Conservation (phyloP, 306 rosid species). For the Ormosia semicastrata region DNA sequence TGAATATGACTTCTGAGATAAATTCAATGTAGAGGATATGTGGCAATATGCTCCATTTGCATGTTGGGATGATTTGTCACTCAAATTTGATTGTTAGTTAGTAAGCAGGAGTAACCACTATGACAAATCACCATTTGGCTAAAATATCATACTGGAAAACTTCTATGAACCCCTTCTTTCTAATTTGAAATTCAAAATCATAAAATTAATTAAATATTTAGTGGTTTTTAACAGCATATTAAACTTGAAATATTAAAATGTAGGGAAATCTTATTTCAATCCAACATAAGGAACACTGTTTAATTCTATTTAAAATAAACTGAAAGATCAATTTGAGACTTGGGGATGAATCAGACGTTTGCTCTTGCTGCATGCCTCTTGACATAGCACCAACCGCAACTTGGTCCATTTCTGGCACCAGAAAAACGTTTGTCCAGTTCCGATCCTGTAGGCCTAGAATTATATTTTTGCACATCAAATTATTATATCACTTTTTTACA, state of each 20-base stretch:
- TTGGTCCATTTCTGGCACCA: not conserved
- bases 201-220: not conserved
- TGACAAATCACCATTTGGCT: not conserved
- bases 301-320: not conserved
- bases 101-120: slow-evolving; percentile 14
- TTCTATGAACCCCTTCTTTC: not conserved
- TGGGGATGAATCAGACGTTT: not conserved
- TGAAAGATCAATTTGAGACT: not conserved
- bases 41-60: not conserved
- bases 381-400: slow-evolving; percentile 5
- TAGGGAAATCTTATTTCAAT: not conserved
- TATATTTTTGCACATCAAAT: too few relatives aligned
- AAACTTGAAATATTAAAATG: not conserved
- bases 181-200: not conserved
- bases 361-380: not conserved
- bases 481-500: too few relatives aligned
- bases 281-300: not conserved
- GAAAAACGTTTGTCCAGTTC: not conserved
- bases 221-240: not conserved
- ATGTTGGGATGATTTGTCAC: not conserved
- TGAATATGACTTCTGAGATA: not conserved
- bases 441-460: not conserved
- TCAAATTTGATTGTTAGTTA: not conserved
- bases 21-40: not conserved
- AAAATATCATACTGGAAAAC: not conserved